Evolutionary conservation across 1,284 basidiomycete species (phyloP).

Genomic region (Tylopilus sp.): DNA sequence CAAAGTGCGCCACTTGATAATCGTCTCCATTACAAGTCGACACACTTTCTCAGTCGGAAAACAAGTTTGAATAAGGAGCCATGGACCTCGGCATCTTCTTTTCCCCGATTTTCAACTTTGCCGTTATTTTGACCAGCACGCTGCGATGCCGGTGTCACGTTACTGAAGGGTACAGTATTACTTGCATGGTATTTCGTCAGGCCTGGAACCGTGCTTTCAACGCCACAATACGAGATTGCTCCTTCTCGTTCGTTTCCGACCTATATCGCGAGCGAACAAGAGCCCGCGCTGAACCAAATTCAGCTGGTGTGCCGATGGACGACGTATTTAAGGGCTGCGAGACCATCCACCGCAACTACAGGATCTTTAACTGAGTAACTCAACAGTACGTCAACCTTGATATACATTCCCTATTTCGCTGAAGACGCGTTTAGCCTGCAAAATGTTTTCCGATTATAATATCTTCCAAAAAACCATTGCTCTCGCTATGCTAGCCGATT

Average conservation of each 20-base stretch:
- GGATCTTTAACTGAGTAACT: not conserved
- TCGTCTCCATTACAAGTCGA: too few relatives aligned
- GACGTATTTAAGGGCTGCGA: not conserved
- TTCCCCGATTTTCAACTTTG: not conserved
- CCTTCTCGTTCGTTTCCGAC: not conserved
- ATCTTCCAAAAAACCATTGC: conserved; percentile 32
- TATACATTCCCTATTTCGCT: not conserved
- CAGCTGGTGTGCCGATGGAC: not conserved
- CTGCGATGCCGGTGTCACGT: too few relatives aligned
- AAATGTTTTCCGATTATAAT: conserved; percentile 30
- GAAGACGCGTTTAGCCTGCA: not conserved
- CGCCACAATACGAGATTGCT: not conserved
- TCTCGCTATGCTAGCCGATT: conserved; percentile 20
- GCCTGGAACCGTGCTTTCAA: not conserved
- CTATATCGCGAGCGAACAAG: not conserved
- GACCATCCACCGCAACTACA: not conserved
- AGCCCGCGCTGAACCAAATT: not conserved
- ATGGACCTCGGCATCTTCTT: too few relatives aligned
- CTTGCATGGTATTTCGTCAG: not conserved
- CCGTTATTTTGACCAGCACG: not conserved
- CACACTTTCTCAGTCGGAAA: not conserved
- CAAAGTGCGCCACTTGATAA: too few relatives aligned
- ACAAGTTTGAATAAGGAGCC: not conserved
- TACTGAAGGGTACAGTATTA: too few relatives aligned
- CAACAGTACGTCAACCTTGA: conserved; percentile 1